Base-by-base conservation (phyloP, 164 flowering plant genomes). In the Platanus orientalis region DNA sequence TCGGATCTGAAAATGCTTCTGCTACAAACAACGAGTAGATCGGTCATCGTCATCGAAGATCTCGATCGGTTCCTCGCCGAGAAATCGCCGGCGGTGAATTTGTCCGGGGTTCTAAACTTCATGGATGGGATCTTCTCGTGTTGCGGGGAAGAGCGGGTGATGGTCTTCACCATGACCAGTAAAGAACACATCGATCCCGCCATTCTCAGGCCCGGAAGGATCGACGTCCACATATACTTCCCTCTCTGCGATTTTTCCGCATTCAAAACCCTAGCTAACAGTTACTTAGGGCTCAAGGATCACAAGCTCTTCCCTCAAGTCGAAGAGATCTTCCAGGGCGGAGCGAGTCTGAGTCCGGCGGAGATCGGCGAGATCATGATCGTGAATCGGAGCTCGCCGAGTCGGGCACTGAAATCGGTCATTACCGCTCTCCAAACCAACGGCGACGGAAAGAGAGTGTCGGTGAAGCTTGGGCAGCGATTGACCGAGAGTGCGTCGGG, bases 311-410 rank as follows among this genome's bases (percentile, higher is more conserved):
- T 92, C 61, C 78, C 86, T 0, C 89, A 86, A 52, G 88, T 92
- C 14, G 91, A 92, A 55, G 95, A 89, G 73, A 74, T 80, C 6
- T 83, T 92, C 56, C 88, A 82, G 27, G 65, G 51, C 60, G 89
- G 89, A 1, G 80, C 79, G 52, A 77, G 79, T 19, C 29, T 89
- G 53, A 83, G 84, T 19, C 94, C 83, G 34, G 96, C 95, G 2
- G 91, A 92, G 72, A 81, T 92, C 61, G 85, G 96, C 0, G 96
- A 86, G 72, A 77, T 92, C 44, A 81, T 92, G 92, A 82, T 86
- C 0, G 81, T 84, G 27, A 87, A 89, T 62, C 79, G 92, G 62
- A 69, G 61, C 57, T 89, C 96, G 1, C 89, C 98, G 17, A 87
- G 76, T 44, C 81, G 98, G 57, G 98, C 98, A 3, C 19, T 92